Base-by-base conservation (phyloP, 2,329 filamentous ascomycete species). In the Botrytis paeoniae region DNA sequence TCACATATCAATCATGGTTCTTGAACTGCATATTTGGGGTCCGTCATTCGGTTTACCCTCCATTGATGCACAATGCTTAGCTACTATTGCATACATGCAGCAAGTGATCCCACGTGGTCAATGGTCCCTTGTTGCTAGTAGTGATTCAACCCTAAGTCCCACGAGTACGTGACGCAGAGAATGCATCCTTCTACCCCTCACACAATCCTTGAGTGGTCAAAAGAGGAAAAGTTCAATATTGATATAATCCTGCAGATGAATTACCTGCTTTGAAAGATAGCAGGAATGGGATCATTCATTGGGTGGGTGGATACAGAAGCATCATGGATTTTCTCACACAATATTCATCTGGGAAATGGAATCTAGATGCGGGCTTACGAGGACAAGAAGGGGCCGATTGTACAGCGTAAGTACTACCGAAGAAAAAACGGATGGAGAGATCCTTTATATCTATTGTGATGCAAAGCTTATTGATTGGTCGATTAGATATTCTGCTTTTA, bases 61-160 rank as follows among this genome's bases (percentile, higher is more conserved):
- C 61, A 92, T 98, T 79, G 95, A 98, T 80, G 86, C 95, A 63
- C 93, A 97, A 85, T 98, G 95, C 81, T 89, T 97, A 74, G 95
- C 95, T 41, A 87, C 92, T 61, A 89, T 97, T 77, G 89, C 93
- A 70, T 95, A 95, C 81, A 86, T 97, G 73, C 87, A 89, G 74
- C 85, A 89, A 78, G 87, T 86, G 73, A 84, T 93, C 37, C 86
- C 88, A 51, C 81, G 83, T 73, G 83, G 85, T 65, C 83, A 88
- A 77, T 97, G 92, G 92, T 85, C 87, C 75, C 84, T 97, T 75
- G 84, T 96, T 76, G 88, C 91, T 62, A 92, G 89, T 80, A 93
- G 92, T 81, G 90, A 95, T 81, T 88, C 91, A 70, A 89, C 89
- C 60, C 83, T 92, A 76, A 91, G 90, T 79, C 90, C 93, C 77